Percentiles rank a stretch among this genome's conserved stretches.
Evolutionary conservation across 352 stramenopile genomes (phyloP).

Genomic region (Pythium periplocum): DNA sequence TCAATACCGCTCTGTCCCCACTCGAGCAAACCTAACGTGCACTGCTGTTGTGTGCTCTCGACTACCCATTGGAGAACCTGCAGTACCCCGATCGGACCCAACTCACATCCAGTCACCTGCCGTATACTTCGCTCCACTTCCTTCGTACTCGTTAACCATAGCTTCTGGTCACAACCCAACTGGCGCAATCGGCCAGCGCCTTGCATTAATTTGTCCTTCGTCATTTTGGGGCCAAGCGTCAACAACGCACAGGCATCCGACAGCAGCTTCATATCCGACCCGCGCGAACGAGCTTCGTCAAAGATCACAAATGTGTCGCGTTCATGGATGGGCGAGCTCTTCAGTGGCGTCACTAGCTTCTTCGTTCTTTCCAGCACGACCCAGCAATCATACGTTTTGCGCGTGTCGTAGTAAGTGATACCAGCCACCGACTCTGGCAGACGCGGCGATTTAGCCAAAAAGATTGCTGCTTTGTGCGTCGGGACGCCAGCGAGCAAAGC

Average conservation of each 20-base stretch:
- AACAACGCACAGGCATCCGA: conserved; percentile 61
- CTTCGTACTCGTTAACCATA: conserved; percentile 61
- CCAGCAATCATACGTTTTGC: conserved; percentile 52
- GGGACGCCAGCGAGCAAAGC: conserved; percentile 69
- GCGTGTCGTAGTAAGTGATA: conserved; percentile 82
- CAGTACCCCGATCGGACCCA: conserved; percentile 13
- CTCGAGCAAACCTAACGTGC: conserved; percentile 54
- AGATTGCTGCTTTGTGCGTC: conserved; percentile 42
- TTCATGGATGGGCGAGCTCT: conserved; percentile 66
- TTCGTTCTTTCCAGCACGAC: conserved; percentile 66
- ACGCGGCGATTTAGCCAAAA: conserved; percentile 15
- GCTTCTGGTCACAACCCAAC: conserved; percentile 58
- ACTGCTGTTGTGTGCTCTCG: conserved; percentile 74
- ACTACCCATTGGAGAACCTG: conserved; percentile 84
- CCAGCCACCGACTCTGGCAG: conserved; percentile 12
- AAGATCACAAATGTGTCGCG: conserved; percentile 89
- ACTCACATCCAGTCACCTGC: conserved; percentile 11
- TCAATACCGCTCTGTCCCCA: conserved; percentile 80
- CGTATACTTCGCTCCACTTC: conserved; percentile 65
- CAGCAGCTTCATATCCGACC: conserved; percentile 85
- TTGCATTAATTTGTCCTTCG: conserved; percentile 93
- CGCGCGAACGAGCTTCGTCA: conserved; percentile 85
- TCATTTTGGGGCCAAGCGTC: conserved; percentile 80
- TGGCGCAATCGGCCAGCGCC: conserved; percentile 81
- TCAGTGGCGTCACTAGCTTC: conserved; percentile 29